Base-by-base conservation (phyloP, 371 early-diverging fungal genomes). In the Mortierella sp. region DNA sequence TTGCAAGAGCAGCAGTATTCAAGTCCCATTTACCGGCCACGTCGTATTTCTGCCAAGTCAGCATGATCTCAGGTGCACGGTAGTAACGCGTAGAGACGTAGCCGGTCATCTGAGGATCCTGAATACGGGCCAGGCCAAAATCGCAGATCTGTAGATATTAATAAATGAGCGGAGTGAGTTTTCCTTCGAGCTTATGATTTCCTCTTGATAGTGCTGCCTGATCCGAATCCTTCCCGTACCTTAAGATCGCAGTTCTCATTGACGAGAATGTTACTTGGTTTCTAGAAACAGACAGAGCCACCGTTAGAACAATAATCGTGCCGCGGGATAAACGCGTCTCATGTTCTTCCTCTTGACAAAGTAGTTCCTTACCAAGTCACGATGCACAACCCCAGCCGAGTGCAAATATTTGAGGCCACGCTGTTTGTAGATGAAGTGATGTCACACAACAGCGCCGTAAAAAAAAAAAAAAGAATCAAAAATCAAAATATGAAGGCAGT, bases 41-140 rank as follows among this genome's bases (percentile, higher is more conserved):
- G 56, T 94, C 95, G 81, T 99, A 99, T 70, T 94, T 94, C 79
- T 95, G 96, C 94, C 94, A 94, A n/a, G 98, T 98, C 59, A 99
- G 82, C 94, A 99, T 97, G 73, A 99, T 93, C 73, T 99, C 99
- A 30, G 99, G 99, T 17, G 99, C 95, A 73, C 99, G 93, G 80
- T 99, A 99, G 85, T 99, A 99, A 54, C 99, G 86, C 2, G 99
- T 99, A 7, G 97, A 93, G 11, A 98, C 99, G 78, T 97, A 97
- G 27, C 96, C 98, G 17, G 98, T 97, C 94, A 90, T 95, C 79
- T 94, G 93, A 50, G 94, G 89, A 70, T 93, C 95, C 72, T 92
- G 93, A 48, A 95, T 90, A 80, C 98, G 92, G 19, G 98, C 97
- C 51, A 98, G 81, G 19, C 98, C 98, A 82, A 98, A 97, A 81